A percentile compares a stretch with the other conserved stretches of the same genome.
These are phyloP conservation scores for Cryptococcus amylolentus DNA, from an alignment of 1,284 basidiomycete species.

Conservation along the genomic window DNA sequence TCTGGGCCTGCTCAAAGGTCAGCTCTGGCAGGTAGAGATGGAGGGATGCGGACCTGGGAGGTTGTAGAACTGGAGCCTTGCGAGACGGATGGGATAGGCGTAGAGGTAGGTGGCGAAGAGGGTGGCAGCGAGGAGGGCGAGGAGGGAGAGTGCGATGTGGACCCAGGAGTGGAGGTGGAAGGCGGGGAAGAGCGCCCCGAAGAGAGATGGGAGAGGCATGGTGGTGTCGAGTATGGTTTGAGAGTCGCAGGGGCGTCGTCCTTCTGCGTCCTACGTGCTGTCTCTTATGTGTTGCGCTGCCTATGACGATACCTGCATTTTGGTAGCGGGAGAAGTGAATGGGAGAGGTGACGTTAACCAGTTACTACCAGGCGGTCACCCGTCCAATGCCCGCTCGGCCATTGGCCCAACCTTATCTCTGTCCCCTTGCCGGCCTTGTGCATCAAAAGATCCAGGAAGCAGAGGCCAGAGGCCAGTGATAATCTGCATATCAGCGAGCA, in stretches of 20 bases:
- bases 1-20: conserved; percentile 13
- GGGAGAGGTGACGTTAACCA: too few species aligned
- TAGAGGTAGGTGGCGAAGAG: conserved; percentile 16
- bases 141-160: conserved; percentile 1
- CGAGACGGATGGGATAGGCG: conserved; percentile 17
- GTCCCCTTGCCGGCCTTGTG: too few species aligned
- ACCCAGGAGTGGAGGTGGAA: conserved; percentile 2
- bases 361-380: too few species aligned
- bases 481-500: too few species aligned
- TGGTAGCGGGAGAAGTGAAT: too few species aligned
- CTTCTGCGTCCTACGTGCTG: too few species aligned
- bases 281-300: too few species aligned
- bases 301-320: too few species aligned
- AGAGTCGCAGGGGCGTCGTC: background rate
- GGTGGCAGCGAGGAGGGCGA: conserved; percentile 6
- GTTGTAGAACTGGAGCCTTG: conserved; percentile 22
- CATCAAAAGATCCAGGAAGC: too few species aligned
- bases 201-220: background rate
- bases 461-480: too few species aligned
- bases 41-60: conserved; percentile 20
- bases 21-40: background rate
- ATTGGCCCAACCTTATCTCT: too few species aligned
- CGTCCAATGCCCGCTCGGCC: too few species aligned
- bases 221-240: background rate
- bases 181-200: background rate